Evolutionary conservation across 257 asterid species (phyloP), one percentile per base, ranked within the genome.

Genomic region (Voacanga thouarsii): DNA sequence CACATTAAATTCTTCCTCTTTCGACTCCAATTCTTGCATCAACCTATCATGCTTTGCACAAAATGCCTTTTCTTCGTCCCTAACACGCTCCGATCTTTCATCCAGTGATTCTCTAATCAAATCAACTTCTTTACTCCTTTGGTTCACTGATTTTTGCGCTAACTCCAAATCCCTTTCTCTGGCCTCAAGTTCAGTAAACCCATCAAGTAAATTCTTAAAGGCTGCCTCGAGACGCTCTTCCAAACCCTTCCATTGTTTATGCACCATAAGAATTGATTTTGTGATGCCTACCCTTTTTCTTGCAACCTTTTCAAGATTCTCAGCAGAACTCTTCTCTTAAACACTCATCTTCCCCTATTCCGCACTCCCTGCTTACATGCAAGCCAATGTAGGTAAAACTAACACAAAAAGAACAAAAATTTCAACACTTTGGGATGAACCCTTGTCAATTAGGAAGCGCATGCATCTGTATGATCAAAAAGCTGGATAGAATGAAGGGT

Each of bases 161-260:
- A 63, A 63, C 11, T 63, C 68, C 43, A 63, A 28, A 63, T 63
- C 68, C 68, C 68, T 63, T 41, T 63, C 21, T 63, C 12, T 63
- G 5, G 43, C 43, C 68, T 63, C 68, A 28, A 63, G 41, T 63
- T 28, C 43, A 63, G 68, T 23, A 28, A 63, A 63, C 68, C 68
- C 68, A 24, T 28, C 43, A 0, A 16, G 41, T 21, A 63, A 63
- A 63, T 28, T 63, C 68, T 26, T 26, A 21, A 28, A 41, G 19
- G 68, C 68, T 12, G 43, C 68, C 39, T 63, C 68, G 43, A 63
- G 28, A 63, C 28, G 37, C 43, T 15, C 68, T 28, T 41, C 43
- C 14, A 26, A 63, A 63, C 43, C 28, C 39, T 6, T 63, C 68
- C 68, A 63, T 63, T 63, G 43, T 4, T 63, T 18, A 21, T 63